Conservation (phyloP, 2,329 filamentous ascomycete genomes). For the Ophiocordyceps camponoti-saundersi region DNA sequence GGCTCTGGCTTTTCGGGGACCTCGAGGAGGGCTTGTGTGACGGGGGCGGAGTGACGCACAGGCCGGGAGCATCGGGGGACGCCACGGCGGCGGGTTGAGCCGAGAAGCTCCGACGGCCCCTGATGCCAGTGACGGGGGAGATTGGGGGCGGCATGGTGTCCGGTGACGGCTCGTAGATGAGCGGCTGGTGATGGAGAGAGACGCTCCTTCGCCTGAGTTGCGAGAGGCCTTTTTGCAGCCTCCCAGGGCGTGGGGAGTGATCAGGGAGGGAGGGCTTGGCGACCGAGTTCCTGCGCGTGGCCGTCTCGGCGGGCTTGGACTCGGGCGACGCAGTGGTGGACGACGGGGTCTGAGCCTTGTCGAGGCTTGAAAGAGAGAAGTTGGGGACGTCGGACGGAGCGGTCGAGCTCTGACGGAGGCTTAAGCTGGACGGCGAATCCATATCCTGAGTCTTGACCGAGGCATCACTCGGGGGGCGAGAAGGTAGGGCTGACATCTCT, state of each 20-base stretch:
- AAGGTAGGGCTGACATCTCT: background rate
- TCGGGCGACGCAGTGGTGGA: slow-evolving; percentile 14
- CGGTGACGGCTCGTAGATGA: slow-evolving; percentile 3
- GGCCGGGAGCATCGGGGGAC: slow-evolving; percentile 11
- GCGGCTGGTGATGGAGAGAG: slow-evolving; percentile 13
- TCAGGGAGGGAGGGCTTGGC: background rate
- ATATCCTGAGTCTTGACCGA: background rate
- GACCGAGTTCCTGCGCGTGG: slow-evolving; percentile 1
- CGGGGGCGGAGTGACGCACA: slow-evolving; percentile 13
- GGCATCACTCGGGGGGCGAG: background rate
- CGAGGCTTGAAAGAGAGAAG: slow-evolving; percentile 5
- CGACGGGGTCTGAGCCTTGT: slow-evolving; percentile 11
- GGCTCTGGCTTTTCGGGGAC: slow-evolving; percentile 22
- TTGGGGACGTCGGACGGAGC: slow-evolving; percentile 5
- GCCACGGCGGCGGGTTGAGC: slow-evolving; percentile 21
- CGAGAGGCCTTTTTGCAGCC: slow-evolving; percentile 14
- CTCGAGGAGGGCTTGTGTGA: slow-evolving; percentile 11
- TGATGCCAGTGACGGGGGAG: slow-evolving; percentile 10
- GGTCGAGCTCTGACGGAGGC: background rate
- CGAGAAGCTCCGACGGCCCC: slow-evolving; percentile 28
- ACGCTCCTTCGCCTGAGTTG: slow-evolving; percentile 13
- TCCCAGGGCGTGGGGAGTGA: slow-evolving; percentile 8
- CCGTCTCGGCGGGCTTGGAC: slow-evolving; percentile 7
- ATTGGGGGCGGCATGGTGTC: background rate
- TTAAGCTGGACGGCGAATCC: background rate